Base-by-base conservation (phyloP, 768 basidiomycete genomes). In the Auricularia sp. region DNA sequence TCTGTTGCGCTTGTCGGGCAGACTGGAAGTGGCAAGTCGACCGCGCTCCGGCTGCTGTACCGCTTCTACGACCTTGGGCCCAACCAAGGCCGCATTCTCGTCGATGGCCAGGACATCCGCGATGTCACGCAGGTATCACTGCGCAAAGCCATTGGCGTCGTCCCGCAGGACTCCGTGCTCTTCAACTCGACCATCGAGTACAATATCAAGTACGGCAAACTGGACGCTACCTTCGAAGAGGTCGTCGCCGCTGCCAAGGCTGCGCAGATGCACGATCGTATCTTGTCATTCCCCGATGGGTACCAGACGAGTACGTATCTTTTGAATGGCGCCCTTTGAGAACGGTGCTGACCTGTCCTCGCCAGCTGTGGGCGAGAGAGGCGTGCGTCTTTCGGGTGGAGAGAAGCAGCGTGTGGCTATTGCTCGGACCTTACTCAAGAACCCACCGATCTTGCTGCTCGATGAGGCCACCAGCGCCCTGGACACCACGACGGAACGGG, bases 401-500 rank as follows among this genome's bases (percentile, higher is more conserved):
- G 92, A 95, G 78, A 92, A 92, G 76, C 92, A 94, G 73, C 81
- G 92, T 21, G 90, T 94, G 1, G 88, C 92, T 4, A 91, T 96
- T 71, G 92, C 93, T 0, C 77, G 93, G 64, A 94, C 92, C 6
- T 79, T 95, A 54, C 74, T 96, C 62, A 94, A 94, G 79, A 86
- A 92, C 68, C 91, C 92, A 21, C 87, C 87, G 2, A 86, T 94
- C 64, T 73, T 94, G 45, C 78, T 92, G n/a, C 74, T 93, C 70
- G 86, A 88, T 70, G 88, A 58, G 37, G 16, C 64, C 63, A 35
- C 44, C 67, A 89, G 88, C 67, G 92, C 93, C 13, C 76, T 97
- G 66, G 94, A 97, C 75, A 94, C 93, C 1, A 86, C 87, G 10
- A 94, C 93, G 0, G 93, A 96, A 74, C 88, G 90, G 65, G 90